These are phyloP conservation scores for Rhizopogon vesiculosus DNA, from an alignment of 768 basidiomycete genomes.

Conservation along the genomic window DNA sequence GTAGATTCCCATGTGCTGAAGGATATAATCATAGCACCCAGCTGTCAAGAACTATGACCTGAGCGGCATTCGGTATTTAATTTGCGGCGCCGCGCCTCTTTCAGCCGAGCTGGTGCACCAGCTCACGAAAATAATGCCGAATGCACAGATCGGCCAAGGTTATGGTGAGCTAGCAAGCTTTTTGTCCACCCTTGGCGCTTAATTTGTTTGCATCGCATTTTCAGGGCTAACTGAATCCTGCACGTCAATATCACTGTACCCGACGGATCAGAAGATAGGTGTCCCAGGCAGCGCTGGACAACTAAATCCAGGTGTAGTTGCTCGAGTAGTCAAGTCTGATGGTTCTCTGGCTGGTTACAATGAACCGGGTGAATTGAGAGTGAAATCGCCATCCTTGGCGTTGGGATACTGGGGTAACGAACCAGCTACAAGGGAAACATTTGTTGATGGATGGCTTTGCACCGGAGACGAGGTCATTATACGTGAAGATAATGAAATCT, in stretches of 20 bases:
- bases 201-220: background rate
- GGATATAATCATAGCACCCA: slow-evolving; percentile 37
- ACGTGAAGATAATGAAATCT: slow-evolving; percentile 49
- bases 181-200: too few species aligned
- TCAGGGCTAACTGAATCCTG: slow-evolving; percentile 66
- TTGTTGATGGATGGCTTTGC: slow-evolving; percentile 67
- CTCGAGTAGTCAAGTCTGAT: slow-evolving; percentile 52
- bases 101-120: slow-evolving; percentile 49
- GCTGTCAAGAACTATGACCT: slow-evolving; percentile 45
- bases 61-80: slow-evolving; percentile 44
- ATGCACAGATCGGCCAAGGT: slow-evolving; percentile 59
- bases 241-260: slow-evolving; percentile 47
- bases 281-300: slow-evolving; percentile 46
- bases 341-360: slow-evolving; percentile 49
- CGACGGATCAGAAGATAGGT: slow-evolving; percentile 43
- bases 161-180: slow-evolving; percentile 38
- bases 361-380: slow-evolving; percentile 57
- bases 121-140: slow-evolving; percentile 44
- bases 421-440: slow-evolving; percentile 64
- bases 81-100: slow-evolving; percentile 63
- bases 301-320: slow-evolving; percentile 49
- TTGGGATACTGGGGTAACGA: slow-evolving; percentile 49
- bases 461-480: slow-evolving; percentile 66
- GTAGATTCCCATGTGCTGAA: background rate
- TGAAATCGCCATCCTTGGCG: slow-evolving; percentile 38